phyloP scores from a whole-genome alignment of 2,329 filamentous ascomycete genomes.

The Pseudogymnoascus sp. region DNA sequence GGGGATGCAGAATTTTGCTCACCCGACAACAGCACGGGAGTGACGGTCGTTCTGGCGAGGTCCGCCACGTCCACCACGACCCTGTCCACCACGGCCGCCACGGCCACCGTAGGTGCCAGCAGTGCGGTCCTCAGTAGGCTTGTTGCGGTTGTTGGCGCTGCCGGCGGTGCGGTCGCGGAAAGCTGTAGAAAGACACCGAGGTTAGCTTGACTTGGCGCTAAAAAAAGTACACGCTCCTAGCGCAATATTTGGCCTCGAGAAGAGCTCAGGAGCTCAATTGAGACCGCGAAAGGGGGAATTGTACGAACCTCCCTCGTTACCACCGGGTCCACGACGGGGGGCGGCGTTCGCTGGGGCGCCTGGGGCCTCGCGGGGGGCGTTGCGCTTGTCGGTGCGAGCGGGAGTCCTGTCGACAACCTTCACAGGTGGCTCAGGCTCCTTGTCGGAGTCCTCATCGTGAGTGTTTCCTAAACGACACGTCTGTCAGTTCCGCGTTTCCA shows the following conservation, averaged over 20 bases:
- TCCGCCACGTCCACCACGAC: conserved; percentile 16
- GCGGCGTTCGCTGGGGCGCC: conserved; percentile 26
- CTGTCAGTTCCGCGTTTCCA: conserved; percentile 19
- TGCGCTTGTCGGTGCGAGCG: conserved; percentile 71
- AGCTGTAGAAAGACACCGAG: conserved; percentile 43
- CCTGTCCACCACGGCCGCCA: conserved; percentile 29
- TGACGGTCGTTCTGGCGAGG: conserved; percentile 28
- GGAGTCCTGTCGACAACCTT: conserved; percentile 83
- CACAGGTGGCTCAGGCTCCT: conserved; percentile 66
- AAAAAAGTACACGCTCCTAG: conserved; percentile 2
- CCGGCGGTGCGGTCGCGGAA: conserved; percentile 85
- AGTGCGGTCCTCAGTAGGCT: conserved; percentile 61
- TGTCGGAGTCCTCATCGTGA: conserved; percentile 59
- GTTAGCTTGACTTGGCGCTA: conserved; percentile 13
- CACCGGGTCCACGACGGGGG: conserved; percentile 50
- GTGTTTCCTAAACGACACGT: conserved; percentile 40
- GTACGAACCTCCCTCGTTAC: conserved; percentile 80
- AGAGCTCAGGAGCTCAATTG: conserved; percentile 15
- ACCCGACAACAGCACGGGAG: conserved; percentile 27
- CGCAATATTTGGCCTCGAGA: conserved; percentile 7
- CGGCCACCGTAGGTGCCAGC: conserved; percentile 56
- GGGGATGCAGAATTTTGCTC: conserved; percentile 14
- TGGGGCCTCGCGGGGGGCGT: conserved; percentile 67
- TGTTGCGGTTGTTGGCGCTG: conserved; percentile 71
- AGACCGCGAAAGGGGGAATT: not conserved